Conservation (phyloP, 176 grass and related monocot genomes). For the Lolium perenne region DNA sequence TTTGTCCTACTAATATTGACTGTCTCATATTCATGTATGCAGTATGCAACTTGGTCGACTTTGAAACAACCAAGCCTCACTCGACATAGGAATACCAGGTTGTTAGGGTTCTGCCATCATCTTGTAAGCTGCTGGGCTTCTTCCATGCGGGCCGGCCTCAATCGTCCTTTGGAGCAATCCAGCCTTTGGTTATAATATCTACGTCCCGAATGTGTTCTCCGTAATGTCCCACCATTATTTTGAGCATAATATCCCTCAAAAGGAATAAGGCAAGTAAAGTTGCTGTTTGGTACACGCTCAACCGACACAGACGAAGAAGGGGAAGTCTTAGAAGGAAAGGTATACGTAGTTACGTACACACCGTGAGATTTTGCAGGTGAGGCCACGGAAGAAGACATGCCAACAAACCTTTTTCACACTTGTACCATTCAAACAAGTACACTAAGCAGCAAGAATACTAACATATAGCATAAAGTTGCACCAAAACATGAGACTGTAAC, state of each 20-base stretch:
- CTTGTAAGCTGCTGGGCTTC: too few species aligned
- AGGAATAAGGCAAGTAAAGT: neutral
- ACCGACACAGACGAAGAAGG: neutral
- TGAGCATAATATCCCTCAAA: neutral
- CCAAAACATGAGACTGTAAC: constrained; percentile 20
- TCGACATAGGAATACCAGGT: too few species aligned
- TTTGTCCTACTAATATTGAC: too few species aligned
- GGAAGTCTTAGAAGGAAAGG: constrained; percentile 41
- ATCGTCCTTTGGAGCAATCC: too few species aligned
- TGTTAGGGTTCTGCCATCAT: too few species aligned
- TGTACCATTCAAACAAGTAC: constrained; percentile 29
- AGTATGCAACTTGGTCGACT: too few species aligned
- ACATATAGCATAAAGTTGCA: constrained; percentile 2
- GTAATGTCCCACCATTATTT: neutral
- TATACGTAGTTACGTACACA: neutral
- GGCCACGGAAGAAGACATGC: constrained; percentile 34
- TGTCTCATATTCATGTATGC: too few species aligned
- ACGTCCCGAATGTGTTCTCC: neutral
- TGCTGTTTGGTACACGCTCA: constrained; percentile 3
- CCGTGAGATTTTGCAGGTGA: neutral
- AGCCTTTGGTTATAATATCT: too few species aligned
- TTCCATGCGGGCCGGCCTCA: too few species aligned
- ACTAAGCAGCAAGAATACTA: neutral
- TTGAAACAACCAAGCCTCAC: too few species aligned
- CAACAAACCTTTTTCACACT: constrained; percentile 30